These are phyloP conservation scores for Cystobasidiaceae sp. DNA, from an alignment of 1,284 basidiomycete genomes.

Conservation along the genomic window DNA sequence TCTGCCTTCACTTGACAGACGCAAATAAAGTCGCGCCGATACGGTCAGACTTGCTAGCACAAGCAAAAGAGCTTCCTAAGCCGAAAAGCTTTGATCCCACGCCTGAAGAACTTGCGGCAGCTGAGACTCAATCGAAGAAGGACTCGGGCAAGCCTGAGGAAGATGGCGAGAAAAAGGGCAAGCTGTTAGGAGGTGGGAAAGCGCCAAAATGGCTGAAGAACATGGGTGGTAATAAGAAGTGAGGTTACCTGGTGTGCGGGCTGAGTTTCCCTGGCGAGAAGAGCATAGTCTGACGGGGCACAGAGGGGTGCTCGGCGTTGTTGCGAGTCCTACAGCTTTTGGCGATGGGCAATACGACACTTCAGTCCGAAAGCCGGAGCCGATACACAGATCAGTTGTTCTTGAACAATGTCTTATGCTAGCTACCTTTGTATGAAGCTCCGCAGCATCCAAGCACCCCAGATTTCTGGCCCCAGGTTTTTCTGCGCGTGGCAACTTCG, in stretches of 20 bases:
- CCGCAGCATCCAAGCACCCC: no score
- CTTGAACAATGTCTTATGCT: no score
- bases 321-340: no score
- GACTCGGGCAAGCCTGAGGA: neutral
- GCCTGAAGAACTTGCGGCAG: conserved; percentile 15
- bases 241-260: neutral
- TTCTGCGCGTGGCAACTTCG: no score
- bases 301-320: no score
- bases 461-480: no score
- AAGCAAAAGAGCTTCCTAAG: conserved; percentile 61
- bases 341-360: no score
- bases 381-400: no score
- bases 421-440: no score
- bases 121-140: neutral
- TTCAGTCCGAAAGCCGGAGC: no score
- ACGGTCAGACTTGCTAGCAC: conserved; percentile 53
- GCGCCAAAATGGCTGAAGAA: conserved; percentile 69
- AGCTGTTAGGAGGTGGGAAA: conserved; percentile 52
- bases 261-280: neutral
- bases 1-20: neutral
- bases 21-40: conserved; percentile 58
- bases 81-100: conserved; percentile 47
- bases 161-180: conserved; percentile 3
- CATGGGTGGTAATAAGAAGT: conserved; percentile 33
- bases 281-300: no score